phyloP scores from a whole-genome alignment of 495 filamentous ascomycete species.

The Aspergillus affinis region DNA sequence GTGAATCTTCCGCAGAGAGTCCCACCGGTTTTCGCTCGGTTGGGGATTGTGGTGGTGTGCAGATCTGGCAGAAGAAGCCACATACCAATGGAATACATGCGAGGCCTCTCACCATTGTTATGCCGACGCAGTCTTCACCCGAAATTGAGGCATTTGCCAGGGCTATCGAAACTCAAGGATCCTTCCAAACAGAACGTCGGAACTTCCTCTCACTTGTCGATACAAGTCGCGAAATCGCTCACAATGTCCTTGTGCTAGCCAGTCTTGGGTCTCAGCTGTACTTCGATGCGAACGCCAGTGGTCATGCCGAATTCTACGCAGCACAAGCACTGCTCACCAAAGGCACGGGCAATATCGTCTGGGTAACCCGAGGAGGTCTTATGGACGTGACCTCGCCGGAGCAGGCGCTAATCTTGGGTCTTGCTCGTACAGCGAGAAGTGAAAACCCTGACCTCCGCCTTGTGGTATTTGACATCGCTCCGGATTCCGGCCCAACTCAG shows the following conservation, averaged over 20 bases:
- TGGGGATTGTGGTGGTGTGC: neutral
- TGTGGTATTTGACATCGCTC: slow-evolving; percentile 1
- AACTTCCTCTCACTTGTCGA: neutral
- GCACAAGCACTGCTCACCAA: neutral
- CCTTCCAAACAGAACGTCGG: neutral
- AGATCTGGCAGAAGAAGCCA: neutral
- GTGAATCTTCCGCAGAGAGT: neutral
- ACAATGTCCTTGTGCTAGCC: neutral
- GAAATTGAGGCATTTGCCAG: neutral
- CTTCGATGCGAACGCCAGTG: neutral
- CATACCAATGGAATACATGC: neutral
- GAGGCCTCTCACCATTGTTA: neutral
- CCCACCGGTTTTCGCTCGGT: neutral
- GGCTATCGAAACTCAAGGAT: neutral
- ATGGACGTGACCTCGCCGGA: neutral
- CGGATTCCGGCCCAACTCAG: neutral
- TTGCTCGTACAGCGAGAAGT: neutral
- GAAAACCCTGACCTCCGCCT: neutral
- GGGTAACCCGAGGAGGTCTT: neutral
- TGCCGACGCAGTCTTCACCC: neutral
- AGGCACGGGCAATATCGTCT: neutral
- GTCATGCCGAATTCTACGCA: neutral
- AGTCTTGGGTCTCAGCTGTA: neutral
- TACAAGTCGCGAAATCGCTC: neutral
- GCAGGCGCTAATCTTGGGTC: neutral